phyloP scores from a whole-genome alignment of 2,329 filamentous ascomycete species.

The Ophiosphaerella narmari region DNA sequence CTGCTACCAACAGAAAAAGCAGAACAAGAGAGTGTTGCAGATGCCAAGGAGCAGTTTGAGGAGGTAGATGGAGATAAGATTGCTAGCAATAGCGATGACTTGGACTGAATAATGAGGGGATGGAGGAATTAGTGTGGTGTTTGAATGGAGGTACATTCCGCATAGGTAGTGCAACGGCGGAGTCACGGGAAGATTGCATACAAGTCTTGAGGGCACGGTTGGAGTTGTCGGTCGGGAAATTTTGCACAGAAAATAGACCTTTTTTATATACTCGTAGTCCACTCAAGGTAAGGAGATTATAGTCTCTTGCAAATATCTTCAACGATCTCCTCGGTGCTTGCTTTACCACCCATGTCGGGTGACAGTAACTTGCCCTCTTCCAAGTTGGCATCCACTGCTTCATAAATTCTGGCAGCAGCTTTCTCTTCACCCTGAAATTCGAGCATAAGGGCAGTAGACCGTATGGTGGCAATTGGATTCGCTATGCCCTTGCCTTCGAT shows the following conservation, averaged over 20 bases:
- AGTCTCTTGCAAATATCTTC: slow-evolving; percentile 83
- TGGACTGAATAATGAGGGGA: slow-evolving; percentile 14
- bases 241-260: background rate
- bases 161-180: background rate
- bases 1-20: slow-evolving; percentile 70
- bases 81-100: slow-evolving; percentile 22
- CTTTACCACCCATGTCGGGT: slow-evolving; percentile 87
- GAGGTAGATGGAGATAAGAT: slow-evolving; percentile 20
- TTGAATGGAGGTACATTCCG: background rate
- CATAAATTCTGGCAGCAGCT: slow-evolving; percentile 87
- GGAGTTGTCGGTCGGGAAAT: too few relatives aligned
- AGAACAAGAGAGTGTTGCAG: slow-evolving; percentile 27
- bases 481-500: slow-evolving; percentile 92
- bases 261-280: too few relatives aligned
- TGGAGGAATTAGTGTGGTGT: background rate
- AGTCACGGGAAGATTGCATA: background rate
- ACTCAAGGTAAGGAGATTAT: slow-evolving; percentile 50
- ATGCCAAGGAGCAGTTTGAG: slow-evolving; percentile 30
- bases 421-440: slow-evolving; percentile 89
- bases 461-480: slow-evolving; percentile 93
- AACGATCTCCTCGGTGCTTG: slow-evolving; percentile 83
- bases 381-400: slow-evolving; percentile 87
- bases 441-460: slow-evolving; percentile 91
- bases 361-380: slow-evolving; percentile 80
- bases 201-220: too few relatives aligned